Base-by-base conservation (phyloP, 192 early-diverging fungal species). In the Rhizoclosmatium globosum region DNA sequence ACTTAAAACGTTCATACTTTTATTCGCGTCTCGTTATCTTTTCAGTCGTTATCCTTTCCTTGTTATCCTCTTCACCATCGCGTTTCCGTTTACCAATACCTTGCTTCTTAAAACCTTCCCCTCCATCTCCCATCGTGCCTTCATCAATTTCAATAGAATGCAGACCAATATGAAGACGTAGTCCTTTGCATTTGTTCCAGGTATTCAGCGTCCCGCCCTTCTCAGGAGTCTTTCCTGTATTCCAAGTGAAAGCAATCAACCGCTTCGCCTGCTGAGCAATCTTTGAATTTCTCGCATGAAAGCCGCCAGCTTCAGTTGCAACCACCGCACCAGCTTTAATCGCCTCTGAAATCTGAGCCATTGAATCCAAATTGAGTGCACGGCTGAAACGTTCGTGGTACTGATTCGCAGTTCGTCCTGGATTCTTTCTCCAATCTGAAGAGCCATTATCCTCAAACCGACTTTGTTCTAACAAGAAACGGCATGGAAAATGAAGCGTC, bases 181-280 rank as follows among this genome's bases (percentile, higher is more conserved):
- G 64, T 64, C 64, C 64, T 64, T 64, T 64, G 38, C 64, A 64
- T 38, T 64, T 64, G 17, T 64, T 64, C 64, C 64, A 64, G 64
- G 64, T 31, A 64, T 64, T 38, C 64, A 64, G 38, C 9, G 64
- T 64, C 64, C 64, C 64, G 11, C 64, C 64, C 38, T n/a, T 64
- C 38, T 11, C 64, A 64, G 64, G 64, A 64, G 64, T 21, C 13
- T 64, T 64, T 23, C 64, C 64, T 15, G 13, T 38, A 64, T 38
- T 64, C 64, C 64, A 64, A 64, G 64, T 64, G 38, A 64, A 64
- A 21, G 64, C 64, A 15, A 64, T 64, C 64, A 64, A 21, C 38
- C 64, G 64, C 38, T 64, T 15, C n/a, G n/a, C n/a, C 23, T 15
- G 17, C 64, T 21, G 38, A 64, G 64, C 64, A 38, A 64, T 64